Base-by-base conservation (phyloP, 31 red algal species). In the Endocladia muricata region DNA sequence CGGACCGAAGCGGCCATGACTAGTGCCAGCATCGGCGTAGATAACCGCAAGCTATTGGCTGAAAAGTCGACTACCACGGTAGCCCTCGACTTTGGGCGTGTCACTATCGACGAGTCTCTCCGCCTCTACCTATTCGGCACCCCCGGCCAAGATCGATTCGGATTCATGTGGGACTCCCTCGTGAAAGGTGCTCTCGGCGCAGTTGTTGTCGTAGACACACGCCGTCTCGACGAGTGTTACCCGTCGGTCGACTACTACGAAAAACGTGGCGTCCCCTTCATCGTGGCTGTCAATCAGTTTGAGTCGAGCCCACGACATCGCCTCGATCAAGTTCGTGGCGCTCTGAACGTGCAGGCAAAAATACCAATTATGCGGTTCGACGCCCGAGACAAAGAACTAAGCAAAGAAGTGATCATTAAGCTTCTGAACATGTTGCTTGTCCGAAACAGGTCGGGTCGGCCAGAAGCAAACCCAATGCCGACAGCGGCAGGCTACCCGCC, bases 121-220 rank as follows among this genome's bases (percentile, higher is more conserved):
- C 15, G 13, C 15, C 60, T 64, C 60, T 64, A 64, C 26, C 15
- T 64, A 11, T 64, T 64, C 26, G 60, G 60, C 60, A 64, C 60
- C 60, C 60, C 60, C 13, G 60, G 60, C 60, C 60, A 64, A 23
- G 60, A 64, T 64, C 60, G 60, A 64, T 64, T 64, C 60, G 60
- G 60, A 11, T 64, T 64, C 60, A 64, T 64, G 60, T 64, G 60
- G 60, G 26, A 64, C 60, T 11, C 13, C 60, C 13, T 64, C 60
- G 26, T 23, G 15, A 23, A 11, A 21, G 60, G 60, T 23, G 60
- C 60, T 64, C 60, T 64, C 60, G 60, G 60, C 13, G 60, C 60
- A 23, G 15, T 64, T 23, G 26, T 64, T 23, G 15, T 64, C 26
- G 60, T 64, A 11, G 60, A 64, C 26, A 64, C 60, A 11, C 60